Evolutionary conservation across 768 basidiomycete species (phyloP), one percentile per base, ranked within the genome.

Genomic region (Mycena leptocephala): DNA sequence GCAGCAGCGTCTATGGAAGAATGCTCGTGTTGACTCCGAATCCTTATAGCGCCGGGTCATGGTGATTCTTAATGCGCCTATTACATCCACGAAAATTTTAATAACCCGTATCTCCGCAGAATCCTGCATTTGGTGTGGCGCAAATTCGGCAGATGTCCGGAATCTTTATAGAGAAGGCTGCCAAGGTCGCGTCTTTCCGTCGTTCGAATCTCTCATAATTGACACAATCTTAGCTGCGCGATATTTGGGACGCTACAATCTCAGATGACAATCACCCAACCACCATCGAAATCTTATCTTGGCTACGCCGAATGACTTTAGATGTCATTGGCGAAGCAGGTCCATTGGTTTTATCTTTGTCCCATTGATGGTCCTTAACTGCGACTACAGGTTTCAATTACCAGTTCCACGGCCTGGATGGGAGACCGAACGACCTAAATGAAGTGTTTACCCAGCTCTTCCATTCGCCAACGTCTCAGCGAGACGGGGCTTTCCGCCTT

Each of bases 311-410:
- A 73, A 79, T 81, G 75, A 87, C 88, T 0, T 81, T 88, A 22
- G 87, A 89, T 53, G 80, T 88, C 43, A 88, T 89, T 37, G 88
- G 88, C 13, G 82, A 86, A 41, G 81, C 87, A 55, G 87, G 87
- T 88, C 37, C 3, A 71, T 37, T 24, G 4, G 10, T 61, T 32
- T n/a, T 33, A 22, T 18, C n/a, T 18, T 16, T 22, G 13, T 22
- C 30, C 16, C 35, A 20, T 55, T 69, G 46, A 28, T 32, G 35
- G 37, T 59, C 30, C 77, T 13, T 32, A 55, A 5, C 18, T 20
- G 20, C 18, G 16, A 30, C 6, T 66, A 24, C 8, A 88, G 87
- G 88, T 22, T 88, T 88, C 72, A 82, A 86, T 73, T 86, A 86
- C 70, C 10, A 82, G 5, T 87, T 89, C 64, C 70, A 84, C 14